These are phyloP conservation scores for Coniochaeta sp. DNA, from an alignment of 2,329 filamentous ascomycete genomes.

Conservation along the genomic window DNA sequence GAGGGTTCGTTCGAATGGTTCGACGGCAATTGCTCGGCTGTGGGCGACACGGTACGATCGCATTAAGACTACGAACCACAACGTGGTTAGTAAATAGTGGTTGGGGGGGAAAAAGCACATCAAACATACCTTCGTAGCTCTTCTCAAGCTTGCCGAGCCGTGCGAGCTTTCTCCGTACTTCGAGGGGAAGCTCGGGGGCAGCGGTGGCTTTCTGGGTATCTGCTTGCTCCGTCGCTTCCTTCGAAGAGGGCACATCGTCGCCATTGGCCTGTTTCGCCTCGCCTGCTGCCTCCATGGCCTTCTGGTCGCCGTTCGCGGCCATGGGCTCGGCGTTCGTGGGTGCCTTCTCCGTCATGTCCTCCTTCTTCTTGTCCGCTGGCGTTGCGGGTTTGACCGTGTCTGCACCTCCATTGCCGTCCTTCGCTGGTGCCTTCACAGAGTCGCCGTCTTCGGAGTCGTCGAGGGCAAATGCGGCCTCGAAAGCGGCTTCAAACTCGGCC, in stretches of 20 bases:
- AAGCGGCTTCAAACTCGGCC: conserved; percentile 78
- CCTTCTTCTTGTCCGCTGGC: conserved; percentile 11
- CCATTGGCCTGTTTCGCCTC: conserved; percentile 10
- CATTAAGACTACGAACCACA: conserved; percentile 58
- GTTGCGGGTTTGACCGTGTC: conserved; percentile 7
- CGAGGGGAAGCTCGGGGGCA: conserved; percentile 57
- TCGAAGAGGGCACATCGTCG: conserved; percentile 6
- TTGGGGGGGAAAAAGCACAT: not conserved
- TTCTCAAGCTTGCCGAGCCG: conserved; percentile 87
- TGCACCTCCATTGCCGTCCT: conserved; percentile 24
- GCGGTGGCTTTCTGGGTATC: conserved; percentile 8
- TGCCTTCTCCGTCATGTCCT: conserved; percentile 7
- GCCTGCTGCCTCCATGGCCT: conserved; percentile 3
- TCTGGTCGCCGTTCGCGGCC: conserved; percentile 13
- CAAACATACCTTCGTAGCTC: conserved; percentile 67
- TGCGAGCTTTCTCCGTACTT: conserved; percentile 68
- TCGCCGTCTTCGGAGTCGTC: conserved; percentile 68
- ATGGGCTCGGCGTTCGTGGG: conserved; percentile 8
- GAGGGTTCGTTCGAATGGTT: conserved; percentile 85
- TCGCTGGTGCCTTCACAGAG: conserved; percentile 45
- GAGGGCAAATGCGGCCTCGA: conserved; percentile 78
- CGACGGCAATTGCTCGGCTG: conserved; percentile 76
- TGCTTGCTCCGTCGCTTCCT: not conserved
- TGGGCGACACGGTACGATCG: conserved; percentile 91
- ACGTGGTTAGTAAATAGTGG: not conserved